Evolutionary conservation across 129 eudicot species (phyloP).

Genomic region (Oenanthe sinensis): DNA sequence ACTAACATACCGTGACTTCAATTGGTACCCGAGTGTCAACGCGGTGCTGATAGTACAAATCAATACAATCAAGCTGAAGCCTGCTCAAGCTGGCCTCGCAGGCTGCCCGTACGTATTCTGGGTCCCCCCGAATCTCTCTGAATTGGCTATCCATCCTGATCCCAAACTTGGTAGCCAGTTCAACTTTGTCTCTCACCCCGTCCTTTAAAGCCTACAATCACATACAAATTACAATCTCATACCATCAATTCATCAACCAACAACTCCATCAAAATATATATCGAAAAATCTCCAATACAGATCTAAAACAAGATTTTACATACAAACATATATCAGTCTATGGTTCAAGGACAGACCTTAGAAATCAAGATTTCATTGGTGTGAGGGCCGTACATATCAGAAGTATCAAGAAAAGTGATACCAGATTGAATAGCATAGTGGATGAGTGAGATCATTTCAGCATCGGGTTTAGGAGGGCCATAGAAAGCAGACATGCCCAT

Average conservation of each 20-base stretch:
- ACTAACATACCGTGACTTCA: slow-evolving; percentile 50
- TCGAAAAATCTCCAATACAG: background rate
- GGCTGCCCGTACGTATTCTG: slow-evolving; percentile 18
- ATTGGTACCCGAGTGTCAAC: slow-evolving; percentile 51
- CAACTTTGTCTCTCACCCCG: slow-evolving; percentile 33
- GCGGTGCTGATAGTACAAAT: slow-evolving; percentile 52
- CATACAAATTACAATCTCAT: background rate
- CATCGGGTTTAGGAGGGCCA: background rate
- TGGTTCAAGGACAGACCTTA: background rate
- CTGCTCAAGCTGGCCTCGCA: slow-evolving; percentile 58
- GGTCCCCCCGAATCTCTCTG: slow-evolving; percentile 30
- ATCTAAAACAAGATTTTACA: background rate
- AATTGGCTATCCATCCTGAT: background rate
- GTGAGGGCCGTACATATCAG: background rate
- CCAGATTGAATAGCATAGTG: background rate
- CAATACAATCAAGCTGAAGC: slow-evolving; percentile 43
- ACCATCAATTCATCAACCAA: background rate
- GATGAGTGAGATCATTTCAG: background rate
- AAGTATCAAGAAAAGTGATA: background rate
- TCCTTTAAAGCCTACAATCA: slow-evolving; percentile 34
- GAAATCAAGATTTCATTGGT: slow-evolving; percentile 6
- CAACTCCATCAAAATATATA: background rate
- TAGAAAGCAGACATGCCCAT: slow-evolving; percentile 4
- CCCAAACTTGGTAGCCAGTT: slow-evolving; percentile 47
- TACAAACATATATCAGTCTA: background rate